Evolutionary conservation across 805 yeast genomes (phyloP).

Genomic region (Metschnikowia matae): DNA sequence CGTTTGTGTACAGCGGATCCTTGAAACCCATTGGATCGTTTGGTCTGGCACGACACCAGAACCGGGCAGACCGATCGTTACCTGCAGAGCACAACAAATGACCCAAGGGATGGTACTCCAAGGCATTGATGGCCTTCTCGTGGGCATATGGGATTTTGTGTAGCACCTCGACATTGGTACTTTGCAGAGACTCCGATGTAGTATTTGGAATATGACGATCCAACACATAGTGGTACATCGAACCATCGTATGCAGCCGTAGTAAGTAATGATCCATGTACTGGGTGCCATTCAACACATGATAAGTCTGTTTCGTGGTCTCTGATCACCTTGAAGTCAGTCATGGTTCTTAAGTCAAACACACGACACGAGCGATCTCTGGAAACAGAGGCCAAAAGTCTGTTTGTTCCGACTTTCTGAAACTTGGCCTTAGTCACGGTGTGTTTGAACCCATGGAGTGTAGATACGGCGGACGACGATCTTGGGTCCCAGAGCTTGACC

Average conservation of each 20-base stretch:
- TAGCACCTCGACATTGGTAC: conserved; percentile 32
- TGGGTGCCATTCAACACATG: conserved; percentile 92
- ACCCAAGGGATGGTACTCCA: conserved; percentile 93
- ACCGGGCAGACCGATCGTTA: conserved; percentile 85
- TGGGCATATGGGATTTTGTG: conserved; percentile 88
- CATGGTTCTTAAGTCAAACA: conserved; percentile 86
- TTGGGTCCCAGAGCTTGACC: conserved; percentile 94
- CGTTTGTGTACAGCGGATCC: conserved; percentile 75
- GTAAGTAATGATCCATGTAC: conserved; percentile 73
- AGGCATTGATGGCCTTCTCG: conserved; percentile 83
- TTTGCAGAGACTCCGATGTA: conserved; percentile 15
- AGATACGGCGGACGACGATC: conserved; percentile 66
- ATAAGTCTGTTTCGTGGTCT: conserved; percentile 79
- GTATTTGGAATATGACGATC: conserved; percentile 45
- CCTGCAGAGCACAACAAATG: conserved; percentile 90
- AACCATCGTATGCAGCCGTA: conserved; percentile 87
- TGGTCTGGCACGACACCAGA: conserved; percentile 93
- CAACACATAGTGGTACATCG: conserved; percentile 71
- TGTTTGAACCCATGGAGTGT: conserved; percentile 92
- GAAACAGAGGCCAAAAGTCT: conserved; percentile 79
- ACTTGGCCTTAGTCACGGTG: conserved; percentile 80
- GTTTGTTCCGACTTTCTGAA: conserved; percentile 77
- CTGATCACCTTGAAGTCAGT: conserved; percentile 67
- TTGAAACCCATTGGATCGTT: conserved; percentile 78
- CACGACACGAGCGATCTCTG: conserved; percentile 81